These are phyloP conservation scores for Xylariaceae sp. DNA, from an alignment of 2,329 filamentous ascomycete genomes.

Conservation along the genomic window DNA sequence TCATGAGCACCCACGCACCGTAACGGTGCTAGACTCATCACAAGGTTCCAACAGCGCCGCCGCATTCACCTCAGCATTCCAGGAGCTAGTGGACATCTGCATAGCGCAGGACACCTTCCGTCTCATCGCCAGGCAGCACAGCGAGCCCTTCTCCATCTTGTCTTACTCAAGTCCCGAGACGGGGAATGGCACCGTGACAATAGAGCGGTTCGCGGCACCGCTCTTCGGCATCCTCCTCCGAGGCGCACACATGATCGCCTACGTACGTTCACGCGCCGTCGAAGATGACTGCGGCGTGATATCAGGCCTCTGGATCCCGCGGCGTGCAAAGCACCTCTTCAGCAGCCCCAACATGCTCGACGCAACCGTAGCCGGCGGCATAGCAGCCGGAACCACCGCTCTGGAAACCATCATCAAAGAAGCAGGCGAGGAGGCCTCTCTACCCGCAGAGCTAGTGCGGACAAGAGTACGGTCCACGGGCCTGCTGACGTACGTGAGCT, in stretches of 20 bases:
- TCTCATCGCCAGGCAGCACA: constrained; percentile 30
- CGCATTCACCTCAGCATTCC: constrained; percentile 32
- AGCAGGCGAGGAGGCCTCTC: constrained; percentile 65
- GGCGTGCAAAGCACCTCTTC: constrained; percentile 59
- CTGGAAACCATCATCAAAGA: constrained; percentile 66
- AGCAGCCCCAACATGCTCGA: constrained; percentile 71
- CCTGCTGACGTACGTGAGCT: constrained; percentile 63
- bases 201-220: constrained; percentile 46
- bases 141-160: constrained; percentile 36
- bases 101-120: constrained; percentile 32
- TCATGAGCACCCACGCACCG: constrained; percentile 28
- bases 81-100: constrained; percentile 30
- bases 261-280: constrained; percentile 36
- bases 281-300: constrained; percentile 29
- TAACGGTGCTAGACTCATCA: constrained; percentile 32
- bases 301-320: constrained; percentile 65
- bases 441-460: constrained; percentile 57
- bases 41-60: constrained; percentile 26
- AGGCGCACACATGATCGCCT: constrained; percentile 61
- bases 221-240: constrained; percentile 62
- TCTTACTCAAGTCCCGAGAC: constrained; percentile 18
- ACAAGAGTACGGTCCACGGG: constrained; percentile 51
- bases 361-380: constrained; percentile 70
- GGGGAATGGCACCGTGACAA: constrained; percentile 10
- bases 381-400: constrained; percentile 58